A percentile compares a stretch with the other conserved stretches of the same genome.
phyloP scores from a whole-genome alignment of 441 rosid species.

The Arabidopsis hybrid region DNA sequence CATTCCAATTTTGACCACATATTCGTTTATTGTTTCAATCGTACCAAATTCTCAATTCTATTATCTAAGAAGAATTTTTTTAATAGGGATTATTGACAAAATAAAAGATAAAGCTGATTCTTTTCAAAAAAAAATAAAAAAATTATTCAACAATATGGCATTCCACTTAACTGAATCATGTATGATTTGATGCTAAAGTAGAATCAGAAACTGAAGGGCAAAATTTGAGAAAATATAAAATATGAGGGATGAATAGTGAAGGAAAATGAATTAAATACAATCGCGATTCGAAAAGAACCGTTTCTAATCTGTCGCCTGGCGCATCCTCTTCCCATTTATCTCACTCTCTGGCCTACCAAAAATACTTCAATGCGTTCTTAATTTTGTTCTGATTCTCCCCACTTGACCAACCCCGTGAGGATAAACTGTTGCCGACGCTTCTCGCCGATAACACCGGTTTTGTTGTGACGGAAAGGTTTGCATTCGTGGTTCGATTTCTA shows the following conservation, averaged over 20 bases:
- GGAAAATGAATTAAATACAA: slow-evolving; percentile 38
- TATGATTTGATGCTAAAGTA: too few species aligned
- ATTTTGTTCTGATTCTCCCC: slow-evolving; percentile 33
- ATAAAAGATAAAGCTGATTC: too few species aligned
- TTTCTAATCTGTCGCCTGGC: slow-evolving; percentile 28
- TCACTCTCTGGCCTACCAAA: slow-evolving; percentile 39
- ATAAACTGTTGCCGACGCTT: slow-evolving; percentile 32
- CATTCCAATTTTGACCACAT: background rate
- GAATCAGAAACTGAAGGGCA: background rate
- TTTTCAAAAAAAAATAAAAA: too few species aligned
- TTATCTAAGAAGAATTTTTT: background rate
- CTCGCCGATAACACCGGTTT: background rate
- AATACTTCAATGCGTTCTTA: slow-evolving; percentile 22
- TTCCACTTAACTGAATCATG: too few species aligned
- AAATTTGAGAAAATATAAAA: background rate
- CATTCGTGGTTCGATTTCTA: slow-evolving; percentile 11
- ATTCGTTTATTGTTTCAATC: background rate
- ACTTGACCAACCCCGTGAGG: slow-evolving; percentile 27
- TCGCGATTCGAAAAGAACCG: slow-evolving; percentile 34
- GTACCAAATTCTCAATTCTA: background rate
- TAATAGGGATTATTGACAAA: too few species aligned
- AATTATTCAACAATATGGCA: too few species aligned
- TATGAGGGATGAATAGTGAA: background rate
- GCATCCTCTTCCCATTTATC: slow-evolving; percentile 7
- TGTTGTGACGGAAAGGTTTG: slow-evolving; percentile 6